phyloP scores from a whole-genome alignment of 164 flowering plant species.

The Aristolochia contorta region DNA sequence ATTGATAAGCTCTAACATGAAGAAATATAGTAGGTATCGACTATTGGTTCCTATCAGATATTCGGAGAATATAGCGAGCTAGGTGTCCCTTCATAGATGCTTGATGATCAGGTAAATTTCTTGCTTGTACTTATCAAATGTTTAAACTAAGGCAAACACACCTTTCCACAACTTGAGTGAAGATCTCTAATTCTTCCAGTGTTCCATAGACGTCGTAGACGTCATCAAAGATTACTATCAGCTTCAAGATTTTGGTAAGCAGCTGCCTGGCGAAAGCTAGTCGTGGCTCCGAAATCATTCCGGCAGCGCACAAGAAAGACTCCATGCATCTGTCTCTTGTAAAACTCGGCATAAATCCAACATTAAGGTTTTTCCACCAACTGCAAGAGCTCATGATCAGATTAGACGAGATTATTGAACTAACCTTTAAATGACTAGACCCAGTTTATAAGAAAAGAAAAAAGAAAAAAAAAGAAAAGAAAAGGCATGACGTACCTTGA shows the following conservation, averaged over 20 bases:
- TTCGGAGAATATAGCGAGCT: too few species aligned
- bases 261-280: constrained; percentile 26
- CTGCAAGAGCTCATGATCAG: constrained; percentile 9
- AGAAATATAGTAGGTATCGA: too few species aligned
- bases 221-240: constrained; percentile 47
- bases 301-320: constrained; percentile 42
- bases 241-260: constrained; percentile 33
- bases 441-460: too few species aligned
- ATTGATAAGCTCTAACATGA: too few species aligned
- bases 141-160: constrained; percentile 6
- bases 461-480: too few species aligned
- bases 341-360: constrained; percentile 26
- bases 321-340: constrained; percentile 43
- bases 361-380: constrained; percentile 47
- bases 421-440: too few species aligned
- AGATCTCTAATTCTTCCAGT: constrained; percentile 35
- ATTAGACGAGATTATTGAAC: background rate
- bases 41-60: too few species aligned
- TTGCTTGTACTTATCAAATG: too few species aligned
- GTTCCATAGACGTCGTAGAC: constrained; percentile 49
- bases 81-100: too few species aligned
- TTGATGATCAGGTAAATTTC: too few species aligned
- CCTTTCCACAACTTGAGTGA: constrained; percentile 43
- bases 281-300: constrained; percentile 20
- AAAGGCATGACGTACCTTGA: constrained; percentile 10